Evolutionary conservation across 495 filamentous ascomycete species (phyloP).

Genomic region (Penicillium silybi): DNA sequence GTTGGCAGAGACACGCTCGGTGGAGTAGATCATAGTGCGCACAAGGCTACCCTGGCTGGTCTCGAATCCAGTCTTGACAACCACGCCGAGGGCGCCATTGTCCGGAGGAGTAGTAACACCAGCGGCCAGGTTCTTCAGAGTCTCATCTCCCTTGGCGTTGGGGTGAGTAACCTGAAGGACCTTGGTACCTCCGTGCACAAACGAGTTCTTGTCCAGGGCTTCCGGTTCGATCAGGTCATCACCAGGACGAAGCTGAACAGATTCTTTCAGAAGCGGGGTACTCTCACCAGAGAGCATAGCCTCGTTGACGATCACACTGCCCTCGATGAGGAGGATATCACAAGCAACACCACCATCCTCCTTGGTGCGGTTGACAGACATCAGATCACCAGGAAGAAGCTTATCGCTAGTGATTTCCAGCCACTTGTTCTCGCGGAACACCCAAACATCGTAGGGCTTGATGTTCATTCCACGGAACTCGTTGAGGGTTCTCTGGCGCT

Average conservation of each 20-base stretch:
- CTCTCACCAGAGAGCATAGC: constrained; percentile 99
- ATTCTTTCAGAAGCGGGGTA: constrained; percentile 94
- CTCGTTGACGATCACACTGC: constrained; percentile 96
- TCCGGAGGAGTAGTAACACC: constrained; percentile 78
- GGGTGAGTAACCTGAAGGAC: constrained; percentile 91
- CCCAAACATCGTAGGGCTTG: constrained; percentile 92
- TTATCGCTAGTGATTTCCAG: constrained; percentile 86
- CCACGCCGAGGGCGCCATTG: constrained; percentile 88
- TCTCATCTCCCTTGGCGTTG: constrained; percentile 63
- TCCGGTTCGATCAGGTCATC: constrained; percentile 85
- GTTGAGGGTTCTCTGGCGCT: constrained; percentile 91
- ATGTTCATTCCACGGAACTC: constrained; percentile 99
- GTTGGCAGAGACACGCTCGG: constrained; percentile 95
- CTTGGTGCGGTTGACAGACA: constrained; percentile 90
- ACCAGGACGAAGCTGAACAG: constrained; percentile 82
- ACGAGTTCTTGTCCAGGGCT: constrained; percentile 91
- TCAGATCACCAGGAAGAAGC: constrained; percentile 92
- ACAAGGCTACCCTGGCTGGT: constrained; percentile 97
- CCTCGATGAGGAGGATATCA: constrained; percentile 93
- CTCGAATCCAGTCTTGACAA: constrained; percentile 97
- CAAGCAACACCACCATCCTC: constrained; percentile 96
- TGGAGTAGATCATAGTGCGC: constrained; percentile 99
- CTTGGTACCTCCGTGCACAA: constrained; percentile 96
- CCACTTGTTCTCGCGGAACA: constrained; percentile 83
- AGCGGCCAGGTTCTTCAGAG: constrained; percentile 57